Conservation (phyloP, 805 yeast species). For the Metschnikowia noctiluminum region DNA sequence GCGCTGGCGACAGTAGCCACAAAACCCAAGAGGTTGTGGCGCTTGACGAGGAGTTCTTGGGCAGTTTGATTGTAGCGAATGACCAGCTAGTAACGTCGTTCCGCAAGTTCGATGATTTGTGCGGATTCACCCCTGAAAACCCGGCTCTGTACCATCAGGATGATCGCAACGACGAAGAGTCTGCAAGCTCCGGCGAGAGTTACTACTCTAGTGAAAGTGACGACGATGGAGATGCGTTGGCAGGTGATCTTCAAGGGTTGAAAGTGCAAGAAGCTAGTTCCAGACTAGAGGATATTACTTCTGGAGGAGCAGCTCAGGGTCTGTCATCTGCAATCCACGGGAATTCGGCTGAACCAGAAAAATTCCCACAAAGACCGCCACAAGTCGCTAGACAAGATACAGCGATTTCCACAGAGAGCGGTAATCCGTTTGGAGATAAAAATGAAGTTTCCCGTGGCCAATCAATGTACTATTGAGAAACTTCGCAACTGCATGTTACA, state of each 20-base stretch:
- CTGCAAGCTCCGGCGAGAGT: slow-evolving; percentile 26
- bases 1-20: slow-evolving; percentile 39
- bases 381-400: slow-evolving; percentile 23
- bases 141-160: slow-evolving; percentile 27
- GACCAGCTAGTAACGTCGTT: slow-evolving; percentile 81
- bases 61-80: slow-evolving; percentile 84
- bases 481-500: too few species aligned
- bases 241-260: slow-evolving; percentile 9
- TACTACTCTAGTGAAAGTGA: slow-evolving; percentile 41
- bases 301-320: slow-evolving; percentile 27
- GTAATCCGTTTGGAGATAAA: slow-evolving; percentile 38
- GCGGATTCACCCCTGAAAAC: slow-evolving; percentile 39
- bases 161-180: slow-evolving; percentile 21
- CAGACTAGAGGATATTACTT: slow-evolving; percentile 9
- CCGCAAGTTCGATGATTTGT: slow-evolving; percentile 59
- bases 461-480: slow-evolving; percentile 3
- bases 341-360: background rate
- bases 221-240: slow-evolving; percentile 26
- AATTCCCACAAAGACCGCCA: slow-evolving; percentile 4
- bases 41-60: slow-evolving; percentile 75
- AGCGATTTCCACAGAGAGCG: slow-evolving; percentile 23
- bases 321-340: slow-evolving; percentile 17
- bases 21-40: slow-evolving; percentile 27
- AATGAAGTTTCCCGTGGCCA: slow-evolving; percentile 7
- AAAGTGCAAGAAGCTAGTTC: slow-evolving; percentile 15